Evolutionary conservation across 2,329 filamentous ascomycete genomes (phyloP), one percentile per base, ranked within the genome.

Genomic region (Neurospora sp.): DNA sequence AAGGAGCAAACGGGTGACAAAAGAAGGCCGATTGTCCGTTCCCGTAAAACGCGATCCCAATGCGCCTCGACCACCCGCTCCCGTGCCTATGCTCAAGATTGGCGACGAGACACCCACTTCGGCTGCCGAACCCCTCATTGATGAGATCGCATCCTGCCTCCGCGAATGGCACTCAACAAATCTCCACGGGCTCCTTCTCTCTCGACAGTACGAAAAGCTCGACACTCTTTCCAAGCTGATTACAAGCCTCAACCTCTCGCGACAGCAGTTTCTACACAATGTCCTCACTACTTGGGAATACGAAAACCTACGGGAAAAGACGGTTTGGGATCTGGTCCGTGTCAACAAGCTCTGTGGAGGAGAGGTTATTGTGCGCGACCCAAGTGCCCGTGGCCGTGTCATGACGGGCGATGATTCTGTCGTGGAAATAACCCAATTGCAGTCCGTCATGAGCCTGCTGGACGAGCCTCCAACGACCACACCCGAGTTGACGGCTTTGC

Each of bases 131-230:
- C 96, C 96, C 2, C 81, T 99, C 72, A 94, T 99, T 33, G 96
- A 99, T 80, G 96, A 99, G 80, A 98, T 99, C 76, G 94, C 96
- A 15, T 97, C 94, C 3, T 99, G 96, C 78, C 82, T 99, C 73
- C 89, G 96, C 75, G 96, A 99, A 85, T 99, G 96, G 96, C 95
- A 99, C 81, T 97, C 96, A 23, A 97, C 94, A 19, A 96, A 97
- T 78, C 85, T 99, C 17, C 96, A 99, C 81, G 93, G 97, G 78
- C 85, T 98, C 33, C 86, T 99, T 1, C 86, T 99, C 9, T 89
- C 89, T 23, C 88, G 93, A 71, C 89, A 94, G 78, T 99, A 99
- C 80, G 83, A 86, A 67, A 87, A 90, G 69, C 83, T 99, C 69
- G 93, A 97, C 76, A 89, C 91, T 73, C 89, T 98, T 78, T 92